Percentiles rank a stretch among this genome's conserved stretches.
These are phyloP conservation scores for Jimgerdemannia flammicorona DNA, from an alignment of 192 early-diverging fungal species.

Conservation along the genomic window DNA sequence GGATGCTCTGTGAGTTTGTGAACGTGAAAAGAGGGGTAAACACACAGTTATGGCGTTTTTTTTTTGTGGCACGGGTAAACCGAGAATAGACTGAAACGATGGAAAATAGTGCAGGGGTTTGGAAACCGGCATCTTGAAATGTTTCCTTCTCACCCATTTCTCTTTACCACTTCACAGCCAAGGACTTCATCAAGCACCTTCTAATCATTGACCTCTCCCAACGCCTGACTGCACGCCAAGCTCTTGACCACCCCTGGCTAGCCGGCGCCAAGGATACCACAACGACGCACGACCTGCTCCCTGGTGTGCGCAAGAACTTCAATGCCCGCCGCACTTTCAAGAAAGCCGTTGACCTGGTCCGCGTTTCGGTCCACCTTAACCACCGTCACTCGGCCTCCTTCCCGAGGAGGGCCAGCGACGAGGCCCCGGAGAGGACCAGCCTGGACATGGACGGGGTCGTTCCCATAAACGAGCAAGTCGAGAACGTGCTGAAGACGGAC, in stretches of 20 bases:
- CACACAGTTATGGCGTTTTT: too few species aligned
- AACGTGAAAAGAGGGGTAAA: too few species aligned
- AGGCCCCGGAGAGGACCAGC: background rate
- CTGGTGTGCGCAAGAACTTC: constrained; percentile 59
- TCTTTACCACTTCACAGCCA: constrained; percentile 33
- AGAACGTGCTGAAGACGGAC: constrained; percentile 24
- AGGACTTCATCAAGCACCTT: constrained; percentile 67
- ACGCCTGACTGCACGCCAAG: constrained; percentile 74
- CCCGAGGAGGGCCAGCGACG: background rate
- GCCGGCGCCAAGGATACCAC: constrained; percentile 4
- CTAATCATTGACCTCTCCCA: constrained; percentile 60
- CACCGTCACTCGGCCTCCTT: constrained; percentile 23
- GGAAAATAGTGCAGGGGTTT: too few species aligned
- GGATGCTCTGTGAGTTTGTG: background rate
- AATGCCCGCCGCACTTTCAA: constrained; percentile 65
- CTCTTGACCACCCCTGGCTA: constrained; percentile 78
- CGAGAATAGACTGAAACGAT: too few species aligned
- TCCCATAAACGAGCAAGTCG: constrained; percentile 26
- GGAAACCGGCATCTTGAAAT: too few species aligned
- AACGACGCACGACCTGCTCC: constrained; percentile 47
- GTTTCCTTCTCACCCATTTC: too few species aligned
- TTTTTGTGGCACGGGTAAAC: too few species aligned
- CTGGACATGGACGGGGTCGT: constrained; percentile 10
- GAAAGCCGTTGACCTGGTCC: constrained; percentile 51
- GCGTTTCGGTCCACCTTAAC: constrained; percentile 24